A percentile compares a stretch with the other conserved stretches of the same genome.
Conservation (phyloP, 2,329 filamentous ascomycete species). For the Apiospora koreana region DNA sequence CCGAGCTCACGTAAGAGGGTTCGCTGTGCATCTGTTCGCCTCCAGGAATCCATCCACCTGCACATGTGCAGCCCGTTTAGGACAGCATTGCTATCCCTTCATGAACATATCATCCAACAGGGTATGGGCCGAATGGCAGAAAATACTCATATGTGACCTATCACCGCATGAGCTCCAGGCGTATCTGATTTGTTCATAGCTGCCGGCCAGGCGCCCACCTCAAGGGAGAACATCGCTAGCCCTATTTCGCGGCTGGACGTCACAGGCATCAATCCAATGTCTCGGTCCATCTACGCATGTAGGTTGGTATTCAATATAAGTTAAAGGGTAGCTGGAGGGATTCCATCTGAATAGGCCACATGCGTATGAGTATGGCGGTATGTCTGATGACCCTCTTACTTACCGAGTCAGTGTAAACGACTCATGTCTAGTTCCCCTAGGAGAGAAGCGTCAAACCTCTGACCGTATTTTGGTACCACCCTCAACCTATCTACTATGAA, state of each 20-base stretch:
- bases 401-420: background rate
- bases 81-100: no score
- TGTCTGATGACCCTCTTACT: background rate
- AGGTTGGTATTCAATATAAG: background rate
- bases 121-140: background rate
- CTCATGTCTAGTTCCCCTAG: background rate
- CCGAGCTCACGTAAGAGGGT: no score
- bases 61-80: no score
- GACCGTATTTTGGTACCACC: background rate
- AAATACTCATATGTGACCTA: background rate
- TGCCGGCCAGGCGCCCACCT: background rate
- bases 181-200: background rate
- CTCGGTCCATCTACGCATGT: background rate
- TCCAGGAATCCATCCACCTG: no score
- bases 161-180: background rate
- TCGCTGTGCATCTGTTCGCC: no score
- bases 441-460: background rate
- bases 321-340: no score
- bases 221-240: background rate
- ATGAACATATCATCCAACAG: background rate
- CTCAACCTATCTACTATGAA: background rate
- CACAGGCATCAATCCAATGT: background rate
- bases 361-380: background rate
- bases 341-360: background rate
- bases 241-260: background rate